phyloP scores from a whole-genome alignment of 2,329 filamentous ascomycete genomes.

The Seiridium cupressi region DNA sequence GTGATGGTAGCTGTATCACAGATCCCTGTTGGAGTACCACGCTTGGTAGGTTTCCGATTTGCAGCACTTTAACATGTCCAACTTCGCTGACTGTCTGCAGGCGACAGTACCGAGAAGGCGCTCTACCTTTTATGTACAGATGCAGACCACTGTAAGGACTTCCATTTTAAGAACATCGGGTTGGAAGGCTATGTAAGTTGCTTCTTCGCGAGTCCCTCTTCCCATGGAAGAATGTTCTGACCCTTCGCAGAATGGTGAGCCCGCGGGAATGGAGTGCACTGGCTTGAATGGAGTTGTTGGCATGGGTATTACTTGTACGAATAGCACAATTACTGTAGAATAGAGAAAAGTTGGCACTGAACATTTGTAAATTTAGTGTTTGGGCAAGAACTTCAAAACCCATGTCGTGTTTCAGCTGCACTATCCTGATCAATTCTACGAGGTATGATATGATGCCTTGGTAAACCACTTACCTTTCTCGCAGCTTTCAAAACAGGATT shows the following conservation, averaged over 20 bases:
- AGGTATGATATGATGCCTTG: too few species aligned
- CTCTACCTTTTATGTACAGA: constrained; percentile 17
- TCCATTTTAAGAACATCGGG: constrained; percentile 15
- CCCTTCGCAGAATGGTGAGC: constrained; percentile 10
- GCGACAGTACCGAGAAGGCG: constrained; percentile 13
- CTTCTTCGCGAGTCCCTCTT: not conserved
- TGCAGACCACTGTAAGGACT: constrained; percentile 16
- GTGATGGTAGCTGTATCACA: constrained; percentile 18
- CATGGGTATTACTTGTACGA: constrained; percentile 21
- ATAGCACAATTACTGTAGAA: constrained; percentile 9
- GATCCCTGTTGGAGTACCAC: constrained; percentile 20
- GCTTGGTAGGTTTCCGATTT: constrained; percentile 4
- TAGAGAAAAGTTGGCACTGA: not conserved
- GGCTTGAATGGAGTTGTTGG: constrained; percentile 15
- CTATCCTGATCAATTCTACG: too few species aligned
- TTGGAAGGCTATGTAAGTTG: constrained; percentile 15
- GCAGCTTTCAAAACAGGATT: too few species aligned
- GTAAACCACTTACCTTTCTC: too few species aligned
- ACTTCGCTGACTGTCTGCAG: not conserved
- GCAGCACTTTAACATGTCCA: not conserved
- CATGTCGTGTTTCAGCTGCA: too few species aligned
- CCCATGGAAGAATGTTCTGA: not conserved
- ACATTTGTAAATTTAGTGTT: too few species aligned
- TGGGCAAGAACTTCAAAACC: too few species aligned
- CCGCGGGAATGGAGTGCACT: constrained; percentile 19